A percentile compares a stretch with the other conserved stretches of the same genome.
phyloP scores from a whole-genome alignment of 2,329 filamentous ascomycete genomes.

The Microsporum canis region DNA sequence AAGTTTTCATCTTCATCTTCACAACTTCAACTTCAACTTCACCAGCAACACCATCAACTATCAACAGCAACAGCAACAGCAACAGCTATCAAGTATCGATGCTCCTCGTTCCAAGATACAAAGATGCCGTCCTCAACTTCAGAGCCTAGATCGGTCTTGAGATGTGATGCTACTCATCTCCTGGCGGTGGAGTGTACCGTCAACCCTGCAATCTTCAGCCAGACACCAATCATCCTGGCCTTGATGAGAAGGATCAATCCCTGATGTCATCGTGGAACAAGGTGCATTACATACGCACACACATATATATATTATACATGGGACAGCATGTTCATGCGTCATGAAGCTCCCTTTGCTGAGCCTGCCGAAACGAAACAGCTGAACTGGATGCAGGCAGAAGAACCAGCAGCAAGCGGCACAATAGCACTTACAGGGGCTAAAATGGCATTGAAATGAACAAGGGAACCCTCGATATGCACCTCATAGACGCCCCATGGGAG shows the following conservation, averaged over 20 bases:
- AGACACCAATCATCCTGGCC: background rate
- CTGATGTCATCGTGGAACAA: background rate
- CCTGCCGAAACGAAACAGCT: background rate
- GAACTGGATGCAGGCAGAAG: background rate
- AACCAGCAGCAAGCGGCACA: background rate
- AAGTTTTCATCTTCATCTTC: background rate
- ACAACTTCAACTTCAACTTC: background rate
- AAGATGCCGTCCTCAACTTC: background rate
- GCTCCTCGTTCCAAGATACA: no score
- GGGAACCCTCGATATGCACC: background rate
- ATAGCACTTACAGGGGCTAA: background rate
- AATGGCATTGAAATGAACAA: background rate
- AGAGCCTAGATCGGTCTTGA: background rate
- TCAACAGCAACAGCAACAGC: background rate
- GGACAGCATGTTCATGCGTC: background rate
- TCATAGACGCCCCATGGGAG: background rate
- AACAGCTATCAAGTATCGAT: no score
- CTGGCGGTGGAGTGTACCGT: background rate
- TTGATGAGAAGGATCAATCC: background rate
- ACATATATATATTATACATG: no score
- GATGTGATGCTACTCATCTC: background rate
- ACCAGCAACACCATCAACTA: background rate
- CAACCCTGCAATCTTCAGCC: background rate
- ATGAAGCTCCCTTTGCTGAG: background rate
- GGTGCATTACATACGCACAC: background rate